Evolutionary conservation across 345 rosid species (phyloP).

Genomic region (Brassica incana): DNA sequence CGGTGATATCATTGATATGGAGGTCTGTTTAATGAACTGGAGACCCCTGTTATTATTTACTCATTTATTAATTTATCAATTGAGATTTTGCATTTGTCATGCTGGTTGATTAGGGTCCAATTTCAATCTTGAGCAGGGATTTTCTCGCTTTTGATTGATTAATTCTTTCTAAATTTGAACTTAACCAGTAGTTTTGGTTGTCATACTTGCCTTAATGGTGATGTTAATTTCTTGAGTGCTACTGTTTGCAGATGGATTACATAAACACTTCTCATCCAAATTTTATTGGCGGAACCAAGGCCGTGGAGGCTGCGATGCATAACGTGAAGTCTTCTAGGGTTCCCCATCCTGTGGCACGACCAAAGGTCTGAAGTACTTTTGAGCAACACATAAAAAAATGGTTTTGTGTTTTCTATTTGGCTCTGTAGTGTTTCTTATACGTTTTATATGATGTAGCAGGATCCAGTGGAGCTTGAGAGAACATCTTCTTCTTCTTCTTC

Average conservation of each 20-base stretch:
- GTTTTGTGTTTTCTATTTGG: constrained; percentile 4
- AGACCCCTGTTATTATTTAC: too few species aligned
- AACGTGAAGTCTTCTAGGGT: constrained; percentile 57
- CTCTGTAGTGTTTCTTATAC: constrained; percentile 4
- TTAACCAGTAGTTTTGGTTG: too few species aligned
- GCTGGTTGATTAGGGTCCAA: too few species aligned
- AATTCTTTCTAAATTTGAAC: too few species aligned
- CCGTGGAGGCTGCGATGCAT: constrained; percentile 60
- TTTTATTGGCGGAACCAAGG: constrained; percentile 66
- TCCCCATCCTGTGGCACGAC: constrained; percentile 55
- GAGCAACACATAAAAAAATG: not conserved
- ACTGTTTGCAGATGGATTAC: constrained; percentile 56
- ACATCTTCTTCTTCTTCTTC: constrained; percentile 56
- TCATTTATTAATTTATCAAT: too few species aligned
- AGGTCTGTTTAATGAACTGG: constrained; percentile 42
- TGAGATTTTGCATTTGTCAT: too few species aligned
- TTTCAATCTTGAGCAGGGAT: too few species aligned
- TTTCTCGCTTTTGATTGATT: too few species aligned
- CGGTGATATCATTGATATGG: constrained; percentile 57
- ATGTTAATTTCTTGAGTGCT: constrained; percentile 17
- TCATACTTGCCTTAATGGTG: constrained; percentile 2
- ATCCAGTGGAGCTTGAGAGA: constrained; percentile 74
- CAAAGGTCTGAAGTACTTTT: constrained; percentile 54
- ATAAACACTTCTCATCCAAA: constrained; percentile 65
- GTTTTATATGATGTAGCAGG: constrained; percentile 45